Percentiles rank a stretch among this genome's conserved stretches.
Conservation (phyloP, 768 basidiomycete species). For the Pleurotus citrinopileatus region DNA sequence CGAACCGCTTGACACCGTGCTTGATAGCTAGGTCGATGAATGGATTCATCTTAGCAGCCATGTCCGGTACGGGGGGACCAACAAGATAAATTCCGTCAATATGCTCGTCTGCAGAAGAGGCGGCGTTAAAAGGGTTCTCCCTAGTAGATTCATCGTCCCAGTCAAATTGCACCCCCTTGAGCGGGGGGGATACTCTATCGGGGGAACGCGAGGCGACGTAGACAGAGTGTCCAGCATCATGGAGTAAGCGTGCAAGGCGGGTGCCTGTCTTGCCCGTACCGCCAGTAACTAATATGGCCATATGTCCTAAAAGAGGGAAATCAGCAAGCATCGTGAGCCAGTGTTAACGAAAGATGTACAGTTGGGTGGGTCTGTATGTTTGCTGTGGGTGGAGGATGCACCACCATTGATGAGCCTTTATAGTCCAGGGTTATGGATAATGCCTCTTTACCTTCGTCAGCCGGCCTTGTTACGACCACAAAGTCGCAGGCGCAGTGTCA, state of each 20-base stretch:
- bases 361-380: no score
- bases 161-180: slow-evolving; percentile 29
- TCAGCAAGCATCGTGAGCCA: no score
- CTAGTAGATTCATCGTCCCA: slow-evolving; percentile 32
- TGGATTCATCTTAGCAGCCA: slow-evolving; percentile 18
- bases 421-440: no score
- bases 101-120: slow-evolving; percentile 13
- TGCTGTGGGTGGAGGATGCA: no score
- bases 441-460: no score
- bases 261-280: slow-evolving; percentile 32
- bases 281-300: slow-evolving; percentile 15
- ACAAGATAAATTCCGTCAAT: slow-evolving; percentile 32
- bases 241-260: slow-evolving; percentile 24
- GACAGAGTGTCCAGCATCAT: slow-evolving; percentile 21
- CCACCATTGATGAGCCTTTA: no score
- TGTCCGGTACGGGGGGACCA: slow-evolving; percentile 18
- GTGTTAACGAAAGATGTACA: no score
- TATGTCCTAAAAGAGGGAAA: no score
- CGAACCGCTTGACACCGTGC: slow-evolving; percentile 32
- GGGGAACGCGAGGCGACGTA: slow-evolving; percentile 27
- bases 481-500: no score
- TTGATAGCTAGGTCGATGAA: slow-evolving; percentile 30
- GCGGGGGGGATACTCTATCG: slow-evolving; percentile 21
- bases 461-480: no score
- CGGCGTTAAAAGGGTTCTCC: slow-evolving; percentile 25